A percentile compares a stretch with the other conserved stretches of the same genome.
These are phyloP conservation scores for Metarhizium anisopliae DNA, from an alignment of 2,329 filamentous ascomycete species.

Conservation along the genomic window DNA sequence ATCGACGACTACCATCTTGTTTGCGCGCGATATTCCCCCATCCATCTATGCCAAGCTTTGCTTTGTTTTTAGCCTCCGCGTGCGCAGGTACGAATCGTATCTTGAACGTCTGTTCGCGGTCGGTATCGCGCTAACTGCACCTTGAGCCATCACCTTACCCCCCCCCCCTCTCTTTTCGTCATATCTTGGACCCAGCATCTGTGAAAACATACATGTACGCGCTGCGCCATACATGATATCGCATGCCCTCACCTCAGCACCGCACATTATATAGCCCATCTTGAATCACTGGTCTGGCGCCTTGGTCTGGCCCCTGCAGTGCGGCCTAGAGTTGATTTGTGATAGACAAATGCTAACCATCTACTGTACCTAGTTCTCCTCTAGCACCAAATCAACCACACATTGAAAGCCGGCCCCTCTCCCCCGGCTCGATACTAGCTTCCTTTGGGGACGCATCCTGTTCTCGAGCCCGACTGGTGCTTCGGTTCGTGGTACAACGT, in stretches of 20 bases:
- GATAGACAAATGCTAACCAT: not conserved
- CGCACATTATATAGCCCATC: not conserved
- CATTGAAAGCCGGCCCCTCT: not conserved
- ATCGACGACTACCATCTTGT: not conserved
- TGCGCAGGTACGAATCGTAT: not conserved
- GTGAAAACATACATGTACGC: not conserved
- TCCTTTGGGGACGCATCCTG: not conserved
- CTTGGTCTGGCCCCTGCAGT: not conserved
- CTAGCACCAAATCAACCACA: not conserved
- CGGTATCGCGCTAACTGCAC: not conserved
- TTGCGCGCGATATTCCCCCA: not conserved
- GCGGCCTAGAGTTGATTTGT: not conserved
- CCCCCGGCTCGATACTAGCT: not conserved
- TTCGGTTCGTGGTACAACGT: not conserved
- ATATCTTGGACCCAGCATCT: too few relatives aligned
- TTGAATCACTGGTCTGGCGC: not conserved
- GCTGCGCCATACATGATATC: not conserved
- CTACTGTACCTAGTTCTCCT: not conserved
- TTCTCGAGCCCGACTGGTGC: not conserved
- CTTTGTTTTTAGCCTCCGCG: not conserved
- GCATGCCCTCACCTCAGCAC: not conserved
- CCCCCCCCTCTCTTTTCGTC: not conserved
- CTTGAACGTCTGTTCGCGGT: not conserved
- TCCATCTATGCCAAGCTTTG: not conserved
- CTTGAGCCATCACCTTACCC: not conserved